Percentiles rank a stretch among this genome's conserved stretches.
Evolutionary conservation across 768 basidiomycete species (phyloP).

Genomic region (Collybia mongolica): DNA sequence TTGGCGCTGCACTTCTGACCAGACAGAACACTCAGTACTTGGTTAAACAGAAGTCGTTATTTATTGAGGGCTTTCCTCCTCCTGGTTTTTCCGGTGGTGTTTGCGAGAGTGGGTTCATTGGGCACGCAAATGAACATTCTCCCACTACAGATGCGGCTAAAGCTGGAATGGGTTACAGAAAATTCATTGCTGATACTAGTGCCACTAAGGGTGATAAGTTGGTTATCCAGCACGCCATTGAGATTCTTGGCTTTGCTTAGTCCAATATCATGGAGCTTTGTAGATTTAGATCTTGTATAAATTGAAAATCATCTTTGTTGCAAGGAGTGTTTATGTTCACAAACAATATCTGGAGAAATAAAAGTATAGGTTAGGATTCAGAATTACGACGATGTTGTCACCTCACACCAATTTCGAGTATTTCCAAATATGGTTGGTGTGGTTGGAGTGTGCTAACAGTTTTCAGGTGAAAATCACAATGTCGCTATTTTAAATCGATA

Average conservation of each 20-base stretch:
- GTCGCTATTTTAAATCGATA: too few relatives aligned
- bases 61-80: constrained; percentile 46
- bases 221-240: not conserved
- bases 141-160: not conserved
- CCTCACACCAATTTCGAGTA: too few relatives aligned
- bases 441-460: too few relatives aligned
- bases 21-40: constrained; percentile 47
- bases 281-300: too few relatives aligned
- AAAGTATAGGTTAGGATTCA: too few relatives aligned
- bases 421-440: too few relatives aligned
- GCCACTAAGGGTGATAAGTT: not conserved
- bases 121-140: constrained; percentile 3
- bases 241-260: not conserved
- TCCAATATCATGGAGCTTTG: not conserved
- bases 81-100: constrained; percentile 49
- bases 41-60: constrained; percentile 44
- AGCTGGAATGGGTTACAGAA: not conserved
- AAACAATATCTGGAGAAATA: too few relatives aligned
- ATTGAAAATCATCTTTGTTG: too few relatives aligned
- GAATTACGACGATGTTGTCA: too few relatives aligned
- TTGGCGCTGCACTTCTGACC: constrained; percentile 51
- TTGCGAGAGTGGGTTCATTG: constrained; percentile 11
- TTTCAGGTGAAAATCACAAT: too few relatives aligned
- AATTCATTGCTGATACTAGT: not conserved
- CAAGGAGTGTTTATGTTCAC: too few relatives aligned